These are phyloP conservation scores for Berkeleyomyces basicola DNA, from an alignment of 2,329 filamentous ascomycete genomes.

Conservation along the genomic window DNA sequence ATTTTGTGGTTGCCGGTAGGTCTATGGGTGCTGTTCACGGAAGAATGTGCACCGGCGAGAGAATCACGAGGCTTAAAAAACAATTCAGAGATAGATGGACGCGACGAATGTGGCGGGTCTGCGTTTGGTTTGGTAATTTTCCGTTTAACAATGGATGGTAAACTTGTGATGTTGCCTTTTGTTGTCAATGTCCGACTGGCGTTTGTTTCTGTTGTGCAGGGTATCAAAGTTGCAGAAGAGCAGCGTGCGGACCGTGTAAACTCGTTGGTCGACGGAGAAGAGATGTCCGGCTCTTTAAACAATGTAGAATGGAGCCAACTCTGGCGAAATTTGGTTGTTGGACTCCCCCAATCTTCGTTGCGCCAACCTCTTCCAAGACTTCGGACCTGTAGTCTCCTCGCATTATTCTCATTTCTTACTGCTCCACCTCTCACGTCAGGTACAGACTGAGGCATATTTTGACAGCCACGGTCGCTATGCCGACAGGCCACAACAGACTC, in stretches of 20 bases:
- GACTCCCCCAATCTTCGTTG: background rate
- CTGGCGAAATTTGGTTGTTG: background rate
- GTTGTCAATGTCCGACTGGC: background rate
- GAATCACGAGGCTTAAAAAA: background rate
- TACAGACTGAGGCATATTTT: background rate
- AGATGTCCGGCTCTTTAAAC: background rate
- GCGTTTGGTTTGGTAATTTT: background rate
- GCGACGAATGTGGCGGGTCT: background rate
- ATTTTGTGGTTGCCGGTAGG: conserved; percentile 2
- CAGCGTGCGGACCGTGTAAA: too few relatives aligned
- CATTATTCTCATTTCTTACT: background rate
- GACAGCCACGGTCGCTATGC: background rate
- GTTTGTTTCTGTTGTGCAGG: background rate
- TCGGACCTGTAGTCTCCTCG: background rate
- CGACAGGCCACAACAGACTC: background rate
- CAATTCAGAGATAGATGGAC: background rate
- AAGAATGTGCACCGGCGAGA: background rate
- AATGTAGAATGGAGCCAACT: background rate
- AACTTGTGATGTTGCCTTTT: background rate
- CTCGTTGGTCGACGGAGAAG: background rate
- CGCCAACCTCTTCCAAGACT: background rate
- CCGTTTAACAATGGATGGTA: background rate
- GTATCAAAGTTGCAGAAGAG: background rate
- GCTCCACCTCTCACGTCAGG: background rate
- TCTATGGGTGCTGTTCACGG: background rate